Percentiles rank a stretch among this genome's conserved stretches.
These are phyloP conservation scores for Boletus rubroflammeus DNA, from an alignment of 768 basidiomycete species.

Conservation along the genomic window DNA sequence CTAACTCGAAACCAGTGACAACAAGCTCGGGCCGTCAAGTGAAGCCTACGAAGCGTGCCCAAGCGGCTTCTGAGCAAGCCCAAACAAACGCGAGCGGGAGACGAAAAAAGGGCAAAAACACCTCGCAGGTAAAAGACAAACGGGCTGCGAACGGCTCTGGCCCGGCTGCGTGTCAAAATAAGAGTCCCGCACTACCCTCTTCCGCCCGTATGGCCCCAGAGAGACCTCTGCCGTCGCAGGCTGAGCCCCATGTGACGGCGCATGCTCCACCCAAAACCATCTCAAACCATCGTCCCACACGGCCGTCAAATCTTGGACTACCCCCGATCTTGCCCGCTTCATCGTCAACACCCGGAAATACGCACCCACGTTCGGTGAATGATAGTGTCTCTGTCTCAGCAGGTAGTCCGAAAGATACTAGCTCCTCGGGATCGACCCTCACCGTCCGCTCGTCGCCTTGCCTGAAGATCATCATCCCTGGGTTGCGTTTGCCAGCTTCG, in stretches of 20 bases:
- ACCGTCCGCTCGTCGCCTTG: neutral
- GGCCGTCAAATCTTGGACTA: conserved; percentile 15
- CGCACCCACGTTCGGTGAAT: neutral
- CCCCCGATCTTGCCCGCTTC: neutral
- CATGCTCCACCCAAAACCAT: neutral
- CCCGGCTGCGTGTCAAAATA: neutral
- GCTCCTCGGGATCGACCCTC: neutral
- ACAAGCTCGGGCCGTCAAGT: conserved; percentile 26
- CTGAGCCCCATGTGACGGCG: neutral
- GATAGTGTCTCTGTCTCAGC: neutral
- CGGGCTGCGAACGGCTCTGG: neutral
- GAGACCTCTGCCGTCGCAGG: neutral
- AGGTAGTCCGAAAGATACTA: neutral
- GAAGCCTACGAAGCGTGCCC: conserved; percentile 19
- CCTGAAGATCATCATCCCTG: conserved; percentile 5
- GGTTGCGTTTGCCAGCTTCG: neutral
- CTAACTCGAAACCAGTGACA: conserved; percentile 7
- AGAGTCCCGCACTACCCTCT: neutral
- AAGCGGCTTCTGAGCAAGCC: conserved; percentile 6
- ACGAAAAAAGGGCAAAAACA: conserved; percentile 5
- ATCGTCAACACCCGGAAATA: neutral
- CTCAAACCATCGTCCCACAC: neutral
- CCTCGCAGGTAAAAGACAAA: neutral
- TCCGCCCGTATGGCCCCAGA: neutral
- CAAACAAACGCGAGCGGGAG: neutral